These are phyloP conservation scores for Tilletiopsis washingtonensis DNA, from an alignment of 1,284 basidiomycete species.

Conservation along the genomic window DNA sequence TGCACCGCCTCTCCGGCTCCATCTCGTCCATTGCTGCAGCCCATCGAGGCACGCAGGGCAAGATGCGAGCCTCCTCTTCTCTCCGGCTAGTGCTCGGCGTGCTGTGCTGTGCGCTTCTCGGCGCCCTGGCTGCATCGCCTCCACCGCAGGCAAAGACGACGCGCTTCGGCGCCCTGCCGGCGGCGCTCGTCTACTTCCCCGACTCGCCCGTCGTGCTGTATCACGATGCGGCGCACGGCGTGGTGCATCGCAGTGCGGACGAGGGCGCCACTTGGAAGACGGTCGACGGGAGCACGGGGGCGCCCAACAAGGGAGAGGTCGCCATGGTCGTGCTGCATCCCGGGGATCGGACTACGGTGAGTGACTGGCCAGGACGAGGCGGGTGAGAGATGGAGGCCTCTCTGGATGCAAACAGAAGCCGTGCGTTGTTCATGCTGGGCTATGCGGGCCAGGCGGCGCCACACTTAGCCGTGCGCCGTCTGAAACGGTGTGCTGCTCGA, in stretches of 20 bases:
- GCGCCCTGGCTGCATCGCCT: background rate
- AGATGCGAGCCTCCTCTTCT: too few species aligned
- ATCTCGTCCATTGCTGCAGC: too few species aligned
- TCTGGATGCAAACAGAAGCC: too few species aligned
- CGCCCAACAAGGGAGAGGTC: conserved; percentile 59
- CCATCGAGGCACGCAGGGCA: too few species aligned
- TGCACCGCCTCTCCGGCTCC: too few species aligned
- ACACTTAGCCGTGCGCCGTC: too few species aligned
- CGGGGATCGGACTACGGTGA: conserved; percentile 56
- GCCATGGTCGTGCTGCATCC: conserved; percentile 78
- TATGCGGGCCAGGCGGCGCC: too few species aligned
- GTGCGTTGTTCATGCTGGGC: too few species aligned
- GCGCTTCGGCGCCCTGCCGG: conserved; percentile 60
- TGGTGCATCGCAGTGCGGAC: conserved; percentile 72
- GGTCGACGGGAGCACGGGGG: conserved; percentile 52
- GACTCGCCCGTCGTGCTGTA: conserved; percentile 76
- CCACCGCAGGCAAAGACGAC: background rate
- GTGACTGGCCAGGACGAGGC: too few species aligned
- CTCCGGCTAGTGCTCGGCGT: too few species aligned
- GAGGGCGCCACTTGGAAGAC: conserved; percentile 76
- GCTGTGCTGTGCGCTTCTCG: background rate
- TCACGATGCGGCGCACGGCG: conserved; percentile 64
- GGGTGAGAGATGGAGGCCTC: too few species aligned
- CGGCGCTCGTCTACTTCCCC: conserved; percentile 82
- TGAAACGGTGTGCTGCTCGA: background rate